Evolutionary conservation across 2,329 filamentous ascomycete genomes (phyloP).

Genomic region (Erysiphe neolycopersici): DNA sequence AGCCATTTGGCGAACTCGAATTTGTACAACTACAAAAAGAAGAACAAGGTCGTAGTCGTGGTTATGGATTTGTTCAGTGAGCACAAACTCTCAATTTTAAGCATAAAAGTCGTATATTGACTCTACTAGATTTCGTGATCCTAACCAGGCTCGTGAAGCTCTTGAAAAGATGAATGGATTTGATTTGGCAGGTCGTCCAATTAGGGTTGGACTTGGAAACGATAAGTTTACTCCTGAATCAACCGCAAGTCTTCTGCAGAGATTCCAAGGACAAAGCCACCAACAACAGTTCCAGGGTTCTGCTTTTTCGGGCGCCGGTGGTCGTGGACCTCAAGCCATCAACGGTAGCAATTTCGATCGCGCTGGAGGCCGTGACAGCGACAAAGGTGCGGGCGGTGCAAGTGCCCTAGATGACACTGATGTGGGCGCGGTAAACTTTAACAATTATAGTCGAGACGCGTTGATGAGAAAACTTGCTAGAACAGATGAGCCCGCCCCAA

Average conservation of each 20-base stretch:
- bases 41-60: constrained; percentile 66
- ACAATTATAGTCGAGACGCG: constrained; percentile 93
- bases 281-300: constrained; percentile 60
- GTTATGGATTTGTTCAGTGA: constrained; percentile 97
- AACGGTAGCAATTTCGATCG: constrained; percentile 61
- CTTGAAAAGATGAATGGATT: constrained; percentile 99
- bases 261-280: constrained; percentile 57
- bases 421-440: constrained; percentile 96
- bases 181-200: constrained; percentile 86
- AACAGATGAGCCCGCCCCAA: constrained; percentile 53
- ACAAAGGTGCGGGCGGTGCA: constrained; percentile 66
- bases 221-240: constrained; percentile 99
- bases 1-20: constrained; percentile 90
- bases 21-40: constrained; percentile 97
- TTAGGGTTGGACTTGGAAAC: constrained; percentile 95
- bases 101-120: not conserved
- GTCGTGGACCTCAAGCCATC: constrained; percentile 59
- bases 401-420: constrained; percentile 94
- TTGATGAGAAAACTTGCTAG: constrained; percentile 97
- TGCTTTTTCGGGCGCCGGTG: constrained; percentile 70
- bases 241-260: constrained; percentile 74
- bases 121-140: constrained; percentile 50
- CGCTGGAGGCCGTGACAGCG: constrained; percentile 63
- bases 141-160: constrained; percentile 73
- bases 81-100: constrained; percentile 16